Conservation (phyloP, 192 early-diverging fungal genomes). For the Coemansia brasiliensis region DNA sequence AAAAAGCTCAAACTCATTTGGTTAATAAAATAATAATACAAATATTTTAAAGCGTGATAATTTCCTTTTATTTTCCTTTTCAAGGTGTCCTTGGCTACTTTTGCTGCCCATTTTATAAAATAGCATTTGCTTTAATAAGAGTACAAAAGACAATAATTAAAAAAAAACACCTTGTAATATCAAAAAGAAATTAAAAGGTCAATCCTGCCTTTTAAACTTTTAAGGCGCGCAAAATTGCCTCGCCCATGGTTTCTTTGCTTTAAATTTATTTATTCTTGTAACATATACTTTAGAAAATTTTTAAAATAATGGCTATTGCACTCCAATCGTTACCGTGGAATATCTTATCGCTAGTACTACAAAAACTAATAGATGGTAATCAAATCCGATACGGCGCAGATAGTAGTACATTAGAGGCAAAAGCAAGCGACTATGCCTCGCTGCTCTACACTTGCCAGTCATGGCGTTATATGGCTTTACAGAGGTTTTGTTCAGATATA, state of each 20-base stretch:
- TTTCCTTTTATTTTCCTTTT: not conserved
- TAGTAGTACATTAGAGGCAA: no score
- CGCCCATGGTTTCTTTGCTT: no score
- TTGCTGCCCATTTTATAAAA: not conserved
- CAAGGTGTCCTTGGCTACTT: not conserved
- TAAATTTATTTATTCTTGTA: not conserved
- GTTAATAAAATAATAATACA: not conserved
- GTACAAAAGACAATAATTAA: no score
- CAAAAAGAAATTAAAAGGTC: no score
- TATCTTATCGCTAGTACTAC: not conserved
- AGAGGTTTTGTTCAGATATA: not conserved
- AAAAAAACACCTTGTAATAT: no score
- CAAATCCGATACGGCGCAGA: not conserved
- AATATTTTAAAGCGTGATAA: no score
- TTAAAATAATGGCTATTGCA: not conserved
- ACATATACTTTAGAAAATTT: not conserved
- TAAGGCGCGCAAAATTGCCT: no score
- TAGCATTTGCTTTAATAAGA: not conserved
- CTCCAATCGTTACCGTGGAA: conserved; percentile 14
- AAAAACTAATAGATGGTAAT: not conserved
- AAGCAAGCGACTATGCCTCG: not conserved
- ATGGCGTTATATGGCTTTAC: not conserved
- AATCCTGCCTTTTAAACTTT: no score
- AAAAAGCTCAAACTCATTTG: conserved; percentile 1
- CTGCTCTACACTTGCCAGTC: conserved; percentile 11